Conservation (phyloP, 192 early-diverging fungal genomes). For the Coemansia sp. region DNA sequence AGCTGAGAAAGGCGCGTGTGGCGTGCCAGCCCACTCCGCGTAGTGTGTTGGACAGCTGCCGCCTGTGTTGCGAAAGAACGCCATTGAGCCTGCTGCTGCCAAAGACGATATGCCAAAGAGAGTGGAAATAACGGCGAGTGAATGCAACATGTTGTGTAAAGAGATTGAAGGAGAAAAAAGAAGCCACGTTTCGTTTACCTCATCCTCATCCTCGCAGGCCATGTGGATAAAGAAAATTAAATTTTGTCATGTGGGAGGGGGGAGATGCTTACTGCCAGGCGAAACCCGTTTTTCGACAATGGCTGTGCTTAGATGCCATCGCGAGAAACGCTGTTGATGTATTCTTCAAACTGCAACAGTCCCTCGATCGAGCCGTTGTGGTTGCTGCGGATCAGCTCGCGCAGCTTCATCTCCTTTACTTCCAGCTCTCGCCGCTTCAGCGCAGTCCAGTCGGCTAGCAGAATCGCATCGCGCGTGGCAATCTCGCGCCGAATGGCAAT, state of each 20-base stretch:
- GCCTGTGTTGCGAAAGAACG: conserved; percentile 20
- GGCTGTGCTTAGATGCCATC: not conserved
- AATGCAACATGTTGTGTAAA: not conserved
- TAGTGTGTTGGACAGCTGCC: conserved; percentile 38
- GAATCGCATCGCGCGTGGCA: conserved; percentile 25
- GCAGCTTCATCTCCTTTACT: conserved; percentile 19
- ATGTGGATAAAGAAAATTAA: not conserved
- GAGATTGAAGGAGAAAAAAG: not conserved
- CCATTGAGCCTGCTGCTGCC: not conserved
- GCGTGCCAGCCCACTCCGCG: conserved; percentile 22
- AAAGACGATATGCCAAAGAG: not conserved
- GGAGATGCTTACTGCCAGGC: not conserved
- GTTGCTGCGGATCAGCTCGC: conserved; percentile 16
- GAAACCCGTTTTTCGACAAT: not conserved
- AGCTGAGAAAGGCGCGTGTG: conserved; percentile 25
- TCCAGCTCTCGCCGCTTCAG: conserved; percentile 37
- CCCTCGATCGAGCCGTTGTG: conserved; percentile 4
- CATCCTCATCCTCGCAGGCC: not conserved
- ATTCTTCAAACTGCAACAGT: conserved; percentile 18
- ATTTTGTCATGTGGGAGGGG: not conserved
- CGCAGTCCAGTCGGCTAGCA: conserved; percentile 42
- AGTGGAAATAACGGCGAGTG: not conserved
- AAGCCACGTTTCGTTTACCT: not conserved
- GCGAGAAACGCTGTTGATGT: conserved; percentile 12
- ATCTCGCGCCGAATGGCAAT: conserved; percentile 30